Base-by-base conservation (phyloP, 371 early-diverging fungal species). In the Massospora cicadina region DNA sequence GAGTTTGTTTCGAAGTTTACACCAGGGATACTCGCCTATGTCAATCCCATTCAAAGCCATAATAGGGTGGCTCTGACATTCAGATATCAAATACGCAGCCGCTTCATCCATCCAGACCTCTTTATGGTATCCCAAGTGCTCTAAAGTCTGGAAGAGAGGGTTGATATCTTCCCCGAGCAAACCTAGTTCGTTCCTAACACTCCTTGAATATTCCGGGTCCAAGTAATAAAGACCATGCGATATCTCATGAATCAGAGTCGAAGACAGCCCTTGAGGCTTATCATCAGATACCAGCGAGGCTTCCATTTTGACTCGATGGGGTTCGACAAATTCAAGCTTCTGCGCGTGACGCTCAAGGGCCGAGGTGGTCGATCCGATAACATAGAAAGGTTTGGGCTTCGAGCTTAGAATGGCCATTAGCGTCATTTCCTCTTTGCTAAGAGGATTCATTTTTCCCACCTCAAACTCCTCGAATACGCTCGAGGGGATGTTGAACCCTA, bases 201-300 rank as follows among this genome's bases (percentile, higher is more conserved):
- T 17, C 5, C 17, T 43, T 3, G 23, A 25, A 27, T 57, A 57
- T n/a, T 57, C 26, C 23, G 57, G 26, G 26, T 57, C 57, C 23
- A 57, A 27, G 57, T 57, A 57, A 26, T 5, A 57, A 57, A 57
- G 28, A 3, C 25, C 23, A 27, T 57, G 57, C 12, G 25, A 25
- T 21, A 57, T n/a, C 21, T 57, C 57, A 21, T 57, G 57, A 57
- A 57, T 57, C 57, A 57, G 26, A 57, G 57, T 57, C 26, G 57
- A 2, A 2, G 57, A 57, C 17, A 43, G 17, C 43, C 17, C 43
- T 17, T 43, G 43, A 43, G 43, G 17, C 17, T 43, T 43, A 21
- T 10, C 12, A 27, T 10, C 23, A 54, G 13, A 13, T 54, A 54
- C 54, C 57, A 57, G 21, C 3, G 23, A 27, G n/a, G 54, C 13